Evolutionary conservation across 768 basidiomycete genomes (phyloP).

Genomic region (Calocera cornea): DNA sequence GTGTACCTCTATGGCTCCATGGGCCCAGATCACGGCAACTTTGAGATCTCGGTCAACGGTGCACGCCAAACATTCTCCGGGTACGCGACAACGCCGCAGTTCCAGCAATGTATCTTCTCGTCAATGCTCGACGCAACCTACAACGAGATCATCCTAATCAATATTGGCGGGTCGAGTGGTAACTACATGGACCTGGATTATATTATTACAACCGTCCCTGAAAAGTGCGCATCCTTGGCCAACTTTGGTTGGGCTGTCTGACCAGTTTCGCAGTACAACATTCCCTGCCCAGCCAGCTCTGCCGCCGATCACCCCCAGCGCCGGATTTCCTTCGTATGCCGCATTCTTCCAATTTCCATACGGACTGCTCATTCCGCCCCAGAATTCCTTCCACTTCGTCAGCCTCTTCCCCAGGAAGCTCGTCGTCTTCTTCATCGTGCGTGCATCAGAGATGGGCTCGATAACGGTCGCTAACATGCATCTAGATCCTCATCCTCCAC

Average conservation of each 20-base stretch:
- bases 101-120: constrained; percentile 19
- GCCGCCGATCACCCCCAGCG: not conserved
- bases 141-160: constrained; percentile 14
- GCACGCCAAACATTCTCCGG: constrained; percentile 16
- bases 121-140: not conserved
- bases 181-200: constrained; percentile 24
- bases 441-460: not conserved
- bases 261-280: not conserved
- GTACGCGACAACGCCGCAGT: constrained; percentile 11
- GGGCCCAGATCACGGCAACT: constrained; percentile 21
- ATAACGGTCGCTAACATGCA: not conserved
- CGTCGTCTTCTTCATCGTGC: constrained; percentile 6
- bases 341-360: not conserved
- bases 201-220: constrained; percentile 15
- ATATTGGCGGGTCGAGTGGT: constrained; percentile 9
- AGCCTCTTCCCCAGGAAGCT: constrained; percentile 8
- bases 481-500: not conserved
- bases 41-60: constrained; percentile 19
- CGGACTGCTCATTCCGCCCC: not conserved
- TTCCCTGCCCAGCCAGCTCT: not conserved
- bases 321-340: not conserved
- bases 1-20: constrained; percentile 22
- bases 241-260: not conserved
- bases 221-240: not conserved
- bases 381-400: not conserved